phyloP scores from a whole-genome alignment of 2,329 filamentous ascomycete genomes.

The Apiospora koreana region DNA sequence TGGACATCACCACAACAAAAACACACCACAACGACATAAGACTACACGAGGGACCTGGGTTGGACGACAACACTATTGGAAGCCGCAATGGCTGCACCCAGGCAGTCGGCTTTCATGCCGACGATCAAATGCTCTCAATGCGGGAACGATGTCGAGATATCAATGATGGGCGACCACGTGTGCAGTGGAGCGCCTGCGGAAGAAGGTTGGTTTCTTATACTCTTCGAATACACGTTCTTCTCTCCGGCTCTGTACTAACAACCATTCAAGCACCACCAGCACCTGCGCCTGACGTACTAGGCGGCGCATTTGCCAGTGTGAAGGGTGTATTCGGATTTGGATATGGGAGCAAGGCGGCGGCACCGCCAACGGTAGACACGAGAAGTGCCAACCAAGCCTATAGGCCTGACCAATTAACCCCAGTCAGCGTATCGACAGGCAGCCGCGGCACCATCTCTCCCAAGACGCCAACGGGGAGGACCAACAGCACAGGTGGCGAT shows the following conservation, averaged over 20 bases:
- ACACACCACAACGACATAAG: conserved; percentile 4
- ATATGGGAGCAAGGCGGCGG: conserved; percentile 37
- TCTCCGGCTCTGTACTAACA: conserved; percentile 26
- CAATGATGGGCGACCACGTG: conserved; percentile 81
- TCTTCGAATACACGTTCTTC: too few species aligned
- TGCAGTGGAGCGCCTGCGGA: conserved; percentile 50
- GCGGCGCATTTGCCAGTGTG: conserved; percentile 39
- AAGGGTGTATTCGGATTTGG: conserved; percentile 39
- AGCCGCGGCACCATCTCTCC: conserved; percentile 64
- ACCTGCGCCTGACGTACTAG: conserved; percentile 31
- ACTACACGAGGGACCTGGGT: not conserved
- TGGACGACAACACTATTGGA: conserved; percentile 10
- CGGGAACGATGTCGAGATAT: conserved; percentile 76
- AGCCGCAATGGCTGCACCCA: conserved; percentile 49
- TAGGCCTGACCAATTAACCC: conserved; percentile 61
- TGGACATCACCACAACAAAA: not conserved
- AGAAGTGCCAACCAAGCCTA: conserved; percentile 53
- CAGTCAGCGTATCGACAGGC: conserved; percentile 60
- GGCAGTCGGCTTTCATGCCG: conserved; percentile 72
- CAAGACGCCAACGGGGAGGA: conserved; percentile 51
- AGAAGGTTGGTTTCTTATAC: conserved; percentile 39
- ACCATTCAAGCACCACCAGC: conserved; percentile 21
- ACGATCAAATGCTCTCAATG: conserved; percentile 88
- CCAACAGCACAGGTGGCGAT: conserved; percentile 42
- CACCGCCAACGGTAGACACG: conserved; percentile 57